Evolutionary conservation across 306 rosid species (phyloP).

Genomic region (Lathyrus tuberosus): DNA sequence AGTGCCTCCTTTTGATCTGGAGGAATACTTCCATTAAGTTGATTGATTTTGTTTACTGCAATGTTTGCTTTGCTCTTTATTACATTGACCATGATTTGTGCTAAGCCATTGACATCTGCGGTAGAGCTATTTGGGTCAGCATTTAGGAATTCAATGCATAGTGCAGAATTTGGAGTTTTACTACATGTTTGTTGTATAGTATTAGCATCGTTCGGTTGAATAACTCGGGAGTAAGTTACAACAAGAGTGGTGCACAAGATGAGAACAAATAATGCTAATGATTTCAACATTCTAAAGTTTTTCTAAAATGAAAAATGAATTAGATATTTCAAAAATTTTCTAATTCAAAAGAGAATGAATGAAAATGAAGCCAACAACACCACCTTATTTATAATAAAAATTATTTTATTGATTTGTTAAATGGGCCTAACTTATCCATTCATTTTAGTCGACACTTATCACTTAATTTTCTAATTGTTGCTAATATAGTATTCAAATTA

Average conservation of each 20-base stretch:
- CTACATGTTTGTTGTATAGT: slow-evolving; percentile 47
- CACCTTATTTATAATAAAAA: too few relatives aligned
- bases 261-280: not conserved
- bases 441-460: too few relatives aligned
- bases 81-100: slow-evolving; percentile 43
- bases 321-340: too few relatives aligned
- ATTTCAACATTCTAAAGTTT: too few relatives aligned
- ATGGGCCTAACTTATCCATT: too few relatives aligned
- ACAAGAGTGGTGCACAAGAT: slow-evolving; percentile 12
- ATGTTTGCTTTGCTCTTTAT: slow-evolving; percentile 38
- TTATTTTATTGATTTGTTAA: too few relatives aligned
- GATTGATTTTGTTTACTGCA: slow-evolving; percentile 13
- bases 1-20: slow-evolving; percentile 5
- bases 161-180: slow-evolving; percentile 44
- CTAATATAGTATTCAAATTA: too few relatives aligned
- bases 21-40: not conserved
- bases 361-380: too few relatives aligned
- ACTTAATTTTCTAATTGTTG: too few relatives aligned
- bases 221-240: slow-evolving; percentile 3
- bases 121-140: slow-evolving; percentile 39
- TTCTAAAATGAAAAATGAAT: too few relatives aligned
- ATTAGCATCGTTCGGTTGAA: not conserved
- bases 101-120: slow-evolving; percentile 46
- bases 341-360: too few relatives aligned
- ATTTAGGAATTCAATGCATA: slow-evolving; percentile 44